Percentiles rank a stretch among this genome's conserved stretches.
phyloP scores from a whole-genome alignment of 768 basidiomycete genomes.

The Tylopilus intermedius region DNA sequence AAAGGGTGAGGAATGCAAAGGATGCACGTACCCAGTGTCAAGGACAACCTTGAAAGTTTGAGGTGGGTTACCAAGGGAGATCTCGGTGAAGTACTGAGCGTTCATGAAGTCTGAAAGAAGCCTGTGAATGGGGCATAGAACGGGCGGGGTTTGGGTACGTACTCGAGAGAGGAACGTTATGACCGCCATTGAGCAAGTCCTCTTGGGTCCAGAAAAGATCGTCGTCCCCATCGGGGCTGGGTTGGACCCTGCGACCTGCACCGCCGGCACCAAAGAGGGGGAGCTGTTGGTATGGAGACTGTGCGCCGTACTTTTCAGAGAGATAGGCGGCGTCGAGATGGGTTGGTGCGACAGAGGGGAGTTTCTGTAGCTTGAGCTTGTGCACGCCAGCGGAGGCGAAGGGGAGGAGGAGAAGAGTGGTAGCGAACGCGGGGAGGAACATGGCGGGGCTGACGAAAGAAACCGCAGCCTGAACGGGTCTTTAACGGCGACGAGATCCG shows the following conservation, averaged over 20 bases:
- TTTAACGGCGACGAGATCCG: conserved; percentile 25
- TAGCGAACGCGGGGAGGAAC: conserved; percentile 39
- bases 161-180: conserved; percentile 84
- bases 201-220: conserved; percentile 81
- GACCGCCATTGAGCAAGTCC: conserved; percentile 63
- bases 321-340: conserved; percentile 77
- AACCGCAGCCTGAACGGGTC: conserved; percentile 5
- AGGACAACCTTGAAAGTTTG: conserved; percentile 92
- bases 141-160: neutral
- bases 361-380: conserved; percentile 87
- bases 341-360: conserved; percentile 57
- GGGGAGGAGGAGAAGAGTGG: conserved; percentile 38
- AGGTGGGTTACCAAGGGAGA: conserved; percentile 75
- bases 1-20: conserved; percentile 17
- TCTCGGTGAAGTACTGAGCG: conserved; percentile 93
- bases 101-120: conserved; percentile 82
- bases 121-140: neutral
- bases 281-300: conserved; percentile 40
- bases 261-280: conserved; percentile 76
- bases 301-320: conserved; percentile 84
- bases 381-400: conserved; percentile 55
- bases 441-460: conserved; percentile 31
- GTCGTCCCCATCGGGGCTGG: conserved; percentile 51
- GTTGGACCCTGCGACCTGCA: conserved; percentile 55
- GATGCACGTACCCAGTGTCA: conserved; percentile 67